Conservation (phyloP, 176 grass and related monocot genomes). For the Aechmea fasciata region DNA sequence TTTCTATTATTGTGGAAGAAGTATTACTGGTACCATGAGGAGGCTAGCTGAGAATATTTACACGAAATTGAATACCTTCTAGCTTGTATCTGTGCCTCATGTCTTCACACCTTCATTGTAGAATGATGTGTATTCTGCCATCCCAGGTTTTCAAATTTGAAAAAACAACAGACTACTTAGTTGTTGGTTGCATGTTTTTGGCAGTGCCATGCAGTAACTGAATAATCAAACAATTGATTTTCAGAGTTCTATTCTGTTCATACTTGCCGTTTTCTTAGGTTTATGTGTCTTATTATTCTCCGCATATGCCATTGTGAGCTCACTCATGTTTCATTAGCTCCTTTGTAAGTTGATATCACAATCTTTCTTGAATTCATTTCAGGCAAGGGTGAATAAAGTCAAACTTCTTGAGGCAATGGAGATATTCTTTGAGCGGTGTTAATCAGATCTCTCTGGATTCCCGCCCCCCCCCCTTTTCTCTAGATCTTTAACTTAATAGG, state of each 20-base stretch:
- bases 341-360: constrained; percentile 6
- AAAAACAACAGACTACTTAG: neutral
- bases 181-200: neutral
- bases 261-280: no score
- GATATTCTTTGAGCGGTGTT: constrained; percentile 82
- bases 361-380: constrained; percentile 18
- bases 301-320: neutral
- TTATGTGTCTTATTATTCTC: no score
- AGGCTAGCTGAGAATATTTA: neutral
- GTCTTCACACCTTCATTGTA: neutral
- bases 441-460: constrained; percentile 8
- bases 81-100: no score
- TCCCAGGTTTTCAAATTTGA: neutral
- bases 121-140: neutral
- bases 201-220: no score
- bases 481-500: constrained; percentile 12
- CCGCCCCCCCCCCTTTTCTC: no score
- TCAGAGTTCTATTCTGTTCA: no score
- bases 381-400: constrained; percentile 71
- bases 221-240: no score
- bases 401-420: constrained; percentile 94
- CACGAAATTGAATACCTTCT: neutral
- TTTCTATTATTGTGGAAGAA: neutral
- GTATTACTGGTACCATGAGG: neutral
- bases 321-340: neutral